These are phyloP conservation scores for Takashimella tepidaria DNA, from an alignment of 1,284 basidiomycete genomes.

Conservation along the genomic window DNA sequence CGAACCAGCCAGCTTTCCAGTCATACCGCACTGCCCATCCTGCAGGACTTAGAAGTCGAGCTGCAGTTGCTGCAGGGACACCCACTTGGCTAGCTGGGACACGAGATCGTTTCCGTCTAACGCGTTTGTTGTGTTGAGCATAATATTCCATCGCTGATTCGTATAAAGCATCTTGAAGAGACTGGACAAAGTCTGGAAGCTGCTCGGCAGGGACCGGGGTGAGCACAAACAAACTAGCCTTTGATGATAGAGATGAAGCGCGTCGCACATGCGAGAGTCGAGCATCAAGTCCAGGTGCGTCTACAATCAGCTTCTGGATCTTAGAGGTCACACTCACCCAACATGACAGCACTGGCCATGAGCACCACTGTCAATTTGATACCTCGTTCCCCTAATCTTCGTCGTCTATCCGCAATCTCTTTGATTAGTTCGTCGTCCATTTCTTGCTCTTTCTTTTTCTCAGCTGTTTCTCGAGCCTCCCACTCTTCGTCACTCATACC, in stretches of 20 bases:
- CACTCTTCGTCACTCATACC: slow-evolving; percentile 6
- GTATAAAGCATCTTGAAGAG: slow-evolving; percentile 78
- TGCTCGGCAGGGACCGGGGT: slow-evolving; percentile 80
- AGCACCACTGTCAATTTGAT: slow-evolving; percentile 93
- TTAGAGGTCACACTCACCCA: slow-evolving; percentile 68
- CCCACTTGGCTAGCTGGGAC: slow-evolving; percentile 54
- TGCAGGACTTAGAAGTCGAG: slow-evolving; percentile 51
- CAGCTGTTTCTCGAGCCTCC: slow-evolving; percentile 16
- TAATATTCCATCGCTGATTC: slow-evolving; percentile 90
- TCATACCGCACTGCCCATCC: slow-evolving; percentile 96
- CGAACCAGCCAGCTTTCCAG: slow-evolving; percentile 94
- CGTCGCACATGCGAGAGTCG: slow-evolving; percentile 79
- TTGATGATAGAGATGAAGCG: slow-evolving; percentile 80
- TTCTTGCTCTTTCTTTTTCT: slow-evolving; percentile 60
- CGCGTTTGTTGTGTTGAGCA: slow-evolving; percentile 81
- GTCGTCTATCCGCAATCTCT: slow-evolving; percentile 74
- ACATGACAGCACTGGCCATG: slow-evolving; percentile 75
- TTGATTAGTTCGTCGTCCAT: slow-evolving; percentile 69
- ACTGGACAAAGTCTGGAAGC: slow-evolving; percentile 73
- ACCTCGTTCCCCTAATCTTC: slow-evolving; percentile 70
- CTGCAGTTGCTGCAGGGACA: slow-evolving; percentile 50
- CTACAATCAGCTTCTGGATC: slow-evolving; percentile 48
- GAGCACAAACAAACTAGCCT: slow-evolving; percentile 87
- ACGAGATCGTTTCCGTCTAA: slow-evolving; percentile 78
- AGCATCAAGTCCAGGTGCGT: slow-evolving; percentile 74